These are phyloP conservation scores for Microdochium paspali DNA, from an alignment of 2,329 filamentous ascomycete species.

Conservation along the genomic window DNA sequence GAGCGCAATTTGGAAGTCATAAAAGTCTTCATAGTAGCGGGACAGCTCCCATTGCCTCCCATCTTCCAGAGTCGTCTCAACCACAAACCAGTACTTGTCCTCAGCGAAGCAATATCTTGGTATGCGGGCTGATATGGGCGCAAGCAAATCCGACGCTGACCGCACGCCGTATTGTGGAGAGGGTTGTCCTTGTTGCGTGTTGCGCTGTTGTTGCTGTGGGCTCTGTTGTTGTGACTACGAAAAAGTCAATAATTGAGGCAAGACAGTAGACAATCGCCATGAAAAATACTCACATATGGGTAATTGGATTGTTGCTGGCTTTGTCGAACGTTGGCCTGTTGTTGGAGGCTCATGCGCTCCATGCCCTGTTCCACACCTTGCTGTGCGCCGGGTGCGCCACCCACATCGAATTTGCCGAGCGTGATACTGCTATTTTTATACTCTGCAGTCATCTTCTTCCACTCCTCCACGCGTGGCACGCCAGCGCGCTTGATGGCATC, in stretches of 20 bases:
- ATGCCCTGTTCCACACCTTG: slow-evolving; percentile 57
- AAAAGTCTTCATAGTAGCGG: slow-evolving; percentile 96
- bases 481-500: slow-evolving; percentile 83
- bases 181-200: slow-evolving; percentile 26
- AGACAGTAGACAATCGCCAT: too few relatives aligned
- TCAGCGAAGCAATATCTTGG: slow-evolving; percentile 92
- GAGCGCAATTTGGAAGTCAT: slow-evolving; percentile 94
- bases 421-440: slow-evolving; percentile 99
- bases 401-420: slow-evolving; percentile 75
- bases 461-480: slow-evolving; percentile 92
- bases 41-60: slow-evolving; percentile 88
- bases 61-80: slow-evolving; percentile 84
- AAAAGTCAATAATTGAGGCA: too few relatives aligned
- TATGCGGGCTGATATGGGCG: slow-evolving; percentile 75
- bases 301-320: slow-evolving; percentile 30
- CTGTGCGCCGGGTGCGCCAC: slow-evolving; percentile 26
- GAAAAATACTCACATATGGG: slow-evolving; percentile 12
- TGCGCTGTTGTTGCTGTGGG: slow-evolving; percentile 28
- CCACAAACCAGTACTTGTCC: slow-evolving; percentile 98
- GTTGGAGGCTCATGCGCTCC: slow-evolving; percentile 70
- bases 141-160: slow-evolving; percentile 45
- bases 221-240: slow-evolving; percentile 26
- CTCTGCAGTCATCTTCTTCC: slow-evolving; percentile 98
- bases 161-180: slow-evolving; percentile 23
- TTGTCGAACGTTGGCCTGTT: slow-evolving; percentile 35